Base-by-base conservation (phyloP, 805 yeast genomes). In the Ogataea angusta region DNA sequence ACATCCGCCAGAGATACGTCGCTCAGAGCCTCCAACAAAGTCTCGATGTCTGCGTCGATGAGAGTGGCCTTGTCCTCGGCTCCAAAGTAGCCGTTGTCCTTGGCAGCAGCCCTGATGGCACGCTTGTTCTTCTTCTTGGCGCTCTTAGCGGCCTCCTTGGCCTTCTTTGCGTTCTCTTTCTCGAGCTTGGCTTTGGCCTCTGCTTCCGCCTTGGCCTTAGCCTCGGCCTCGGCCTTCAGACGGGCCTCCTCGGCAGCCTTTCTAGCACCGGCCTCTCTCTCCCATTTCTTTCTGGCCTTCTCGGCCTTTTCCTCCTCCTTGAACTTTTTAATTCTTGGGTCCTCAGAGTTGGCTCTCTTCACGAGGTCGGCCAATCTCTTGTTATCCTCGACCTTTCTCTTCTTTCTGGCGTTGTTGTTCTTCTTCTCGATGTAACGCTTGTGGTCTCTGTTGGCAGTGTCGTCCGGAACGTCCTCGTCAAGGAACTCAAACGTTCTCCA, bases 381-480 rank as follows among this genome's bases (percentile, higher is more conserved):
- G 73, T 83, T 91, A 69, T 93, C 99, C 63, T 93, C 97, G 61
- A 91, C 89, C 84, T 93, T 93, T 76, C 80, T 85, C 85, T 91
- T 93, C 76, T 87, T 85, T 75, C 99, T 86, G 44, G 95, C 87
- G 53, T 95, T 89, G 68, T 86, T 80, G 76, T 93, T 93, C 78
- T 93, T 93, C 76, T 91, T 88, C 73, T 93, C 99, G 55, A 90
- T 83, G 75, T 88, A 86, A 73, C 99, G 95, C 76, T 93, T 93
- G 80, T 93, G 95, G 67, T 93, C 99, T 78, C 99, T 89, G 82
- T 93, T 93, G 47, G 96, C 85, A 43, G 97, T 86, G 70, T 93
- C 99, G 73, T 93, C 99, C 55, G 99, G 99, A 60, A 90, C 96
- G 63, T 93, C 99, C 75, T 93, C 99, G 64, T 93, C 99, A 66